These are phyloP conservation scores for Stylosanthes scabra DNA, from an alignment of 331 rosid genomes.

Conservation along the genomic window DNA sequence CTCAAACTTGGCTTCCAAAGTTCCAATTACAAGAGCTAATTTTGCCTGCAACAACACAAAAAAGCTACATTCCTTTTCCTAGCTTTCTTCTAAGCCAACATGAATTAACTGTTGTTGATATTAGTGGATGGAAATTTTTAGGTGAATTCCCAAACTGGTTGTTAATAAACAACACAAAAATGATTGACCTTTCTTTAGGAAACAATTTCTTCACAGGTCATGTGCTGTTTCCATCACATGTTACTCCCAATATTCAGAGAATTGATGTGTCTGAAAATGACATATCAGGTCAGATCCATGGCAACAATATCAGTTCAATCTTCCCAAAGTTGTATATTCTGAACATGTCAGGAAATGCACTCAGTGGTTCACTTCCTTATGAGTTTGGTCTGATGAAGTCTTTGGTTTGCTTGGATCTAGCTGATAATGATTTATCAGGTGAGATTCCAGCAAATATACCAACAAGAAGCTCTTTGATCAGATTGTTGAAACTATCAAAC, in stretches of 20 bases:
- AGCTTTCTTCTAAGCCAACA: not conserved
- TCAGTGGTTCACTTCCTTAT: not conserved
- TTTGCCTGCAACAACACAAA: not conserved
- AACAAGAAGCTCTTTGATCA: too few relatives aligned
- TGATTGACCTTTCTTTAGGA: not conserved
- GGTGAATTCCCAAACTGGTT: slow-evolving; percentile 36
- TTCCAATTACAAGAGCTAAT: not conserved
- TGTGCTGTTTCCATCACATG: not conserved
- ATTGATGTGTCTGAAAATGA: not conserved
- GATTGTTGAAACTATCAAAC: not conserved
- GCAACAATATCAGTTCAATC: not conserved
- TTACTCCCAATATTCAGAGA: not conserved
- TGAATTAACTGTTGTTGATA: not conserved
- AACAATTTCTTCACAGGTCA: not conserved
- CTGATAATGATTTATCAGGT: not conserved
- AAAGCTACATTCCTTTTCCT: not conserved
- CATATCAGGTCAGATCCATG: not conserved
- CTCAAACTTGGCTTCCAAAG: not conserved
- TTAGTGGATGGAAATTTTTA: slow-evolving; percentile 1
- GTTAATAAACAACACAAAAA: slow-evolving; percentile 30
- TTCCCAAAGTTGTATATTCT: not conserved
- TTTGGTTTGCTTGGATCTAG: not conserved
- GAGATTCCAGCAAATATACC: not conserved
- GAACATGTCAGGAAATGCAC: not conserved
- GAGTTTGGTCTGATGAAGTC: not conserved